Percentiles rank a stretch among this genome's conserved stretches.
These are phyloP conservation scores for Tuber aestivum DNA, from an alignment of 495 filamentous ascomycete species.

Conservation along the genomic window DNA sequence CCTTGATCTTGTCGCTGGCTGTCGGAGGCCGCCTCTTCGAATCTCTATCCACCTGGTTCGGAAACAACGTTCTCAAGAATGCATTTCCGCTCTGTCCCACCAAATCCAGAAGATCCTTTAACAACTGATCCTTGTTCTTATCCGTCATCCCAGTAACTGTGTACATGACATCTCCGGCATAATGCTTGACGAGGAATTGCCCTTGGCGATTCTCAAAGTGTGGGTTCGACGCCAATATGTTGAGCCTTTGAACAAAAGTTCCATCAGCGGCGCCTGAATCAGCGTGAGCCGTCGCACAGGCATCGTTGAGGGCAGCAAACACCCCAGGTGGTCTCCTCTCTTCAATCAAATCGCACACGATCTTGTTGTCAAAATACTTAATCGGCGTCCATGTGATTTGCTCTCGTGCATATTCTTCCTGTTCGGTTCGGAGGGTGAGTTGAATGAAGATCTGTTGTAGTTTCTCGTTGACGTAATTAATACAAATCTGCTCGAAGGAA, in stretches of 20 bases:
- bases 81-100: constrained; percentile 74
- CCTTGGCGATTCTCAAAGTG: constrained; percentile 91
- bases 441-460: constrained; percentile 99
- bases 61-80: constrained; percentile 84
- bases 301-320: constrained; percentile 94
- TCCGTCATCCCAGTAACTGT: constrained; percentile 96
- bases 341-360: constrained; percentile 96
- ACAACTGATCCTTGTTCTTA: constrained; percentile 97
- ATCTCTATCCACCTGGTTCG: constrained; percentile 88
- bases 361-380: constrained; percentile 99
- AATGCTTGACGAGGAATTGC: constrained; percentile 98
- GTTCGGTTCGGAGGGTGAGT: constrained; percentile 90
- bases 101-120: constrained; percentile 89
- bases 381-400: constrained; percentile 99
- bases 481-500: constrained; percentile 98
- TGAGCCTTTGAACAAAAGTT: constrained; percentile 88
- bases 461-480: constrained; percentile 99
- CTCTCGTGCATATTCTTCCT: constrained; percentile 95
- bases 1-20: constrained; percentile 93
- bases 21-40: constrained; percentile 91
- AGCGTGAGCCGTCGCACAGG: constrained; percentile 92
- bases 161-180: constrained; percentile 96
- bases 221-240: constrained; percentile 75
- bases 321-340: constrained; percentile 85
- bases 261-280: constrained; percentile 90